Conservation (phyloP, 164 flowering plant genomes). For the Cinnamomum micranthum region DNA sequence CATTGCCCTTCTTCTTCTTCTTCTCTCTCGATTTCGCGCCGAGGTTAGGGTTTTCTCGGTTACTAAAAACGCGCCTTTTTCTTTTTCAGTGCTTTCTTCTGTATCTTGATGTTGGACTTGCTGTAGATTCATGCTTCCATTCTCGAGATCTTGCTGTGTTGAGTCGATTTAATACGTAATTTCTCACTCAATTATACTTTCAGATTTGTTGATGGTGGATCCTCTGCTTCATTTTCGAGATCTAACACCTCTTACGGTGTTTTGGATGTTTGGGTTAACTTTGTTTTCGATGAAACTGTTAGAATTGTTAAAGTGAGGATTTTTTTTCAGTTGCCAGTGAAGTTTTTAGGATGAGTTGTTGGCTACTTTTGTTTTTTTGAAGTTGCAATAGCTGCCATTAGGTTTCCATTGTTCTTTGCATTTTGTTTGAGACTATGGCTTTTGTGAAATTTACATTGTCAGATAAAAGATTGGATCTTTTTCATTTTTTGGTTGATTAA, state of each 20-base stretch:
- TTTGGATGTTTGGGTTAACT: not conserved
- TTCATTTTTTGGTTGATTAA: too few species aligned
- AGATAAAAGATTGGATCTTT: too few species aligned
- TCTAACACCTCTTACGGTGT: not conserved
- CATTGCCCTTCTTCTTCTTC: not conserved
- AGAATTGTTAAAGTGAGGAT: not conserved
- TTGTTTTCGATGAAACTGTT: not conserved
- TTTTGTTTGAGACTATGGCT: too few species aligned
- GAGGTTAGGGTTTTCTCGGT: not conserved
- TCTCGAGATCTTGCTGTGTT: too few species aligned
- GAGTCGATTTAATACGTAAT: not conserved
- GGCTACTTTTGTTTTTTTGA: too few species aligned
- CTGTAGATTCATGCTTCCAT: too few species aligned
- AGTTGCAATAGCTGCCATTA: too few species aligned
- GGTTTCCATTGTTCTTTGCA: too few species aligned
- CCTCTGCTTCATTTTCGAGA: not conserved
- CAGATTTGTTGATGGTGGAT: not conserved
- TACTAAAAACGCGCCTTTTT: not conserved
- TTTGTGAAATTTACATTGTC: too few species aligned
- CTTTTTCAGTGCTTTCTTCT: too few species aligned
- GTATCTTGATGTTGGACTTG: too few species aligned
- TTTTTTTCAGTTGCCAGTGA: not conserved
- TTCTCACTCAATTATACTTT: not conserved
- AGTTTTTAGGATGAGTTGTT: too few species aligned
- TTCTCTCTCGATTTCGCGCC: not conserved